phyloP scores from a whole-genome alignment of 2,329 filamentous ascomycete genomes.

The Apiospora arundinis region DNA sequence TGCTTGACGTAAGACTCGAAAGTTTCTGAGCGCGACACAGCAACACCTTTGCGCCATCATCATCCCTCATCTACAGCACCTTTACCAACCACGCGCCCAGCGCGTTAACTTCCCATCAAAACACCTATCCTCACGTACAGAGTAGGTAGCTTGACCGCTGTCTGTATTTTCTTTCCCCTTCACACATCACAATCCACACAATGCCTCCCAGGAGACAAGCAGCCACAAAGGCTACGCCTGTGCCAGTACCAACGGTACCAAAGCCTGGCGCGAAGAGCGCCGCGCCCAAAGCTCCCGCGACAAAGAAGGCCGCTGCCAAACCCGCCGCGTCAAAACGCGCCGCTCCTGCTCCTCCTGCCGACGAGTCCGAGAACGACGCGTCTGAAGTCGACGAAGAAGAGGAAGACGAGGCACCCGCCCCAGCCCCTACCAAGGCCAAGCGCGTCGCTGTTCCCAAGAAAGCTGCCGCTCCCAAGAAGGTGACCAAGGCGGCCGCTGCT shows the following conservation, averaged over 20 bases:
- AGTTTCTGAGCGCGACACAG: conserved; percentile 8
- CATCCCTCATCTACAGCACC: neutral
- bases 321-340: conserved; percentile 20
- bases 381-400: conserved; percentile 22
- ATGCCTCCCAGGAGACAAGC: conserved; percentile 28
- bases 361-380: conserved; percentile 23
- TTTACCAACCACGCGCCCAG: neutral
- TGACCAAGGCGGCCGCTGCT: conserved; percentile 24
- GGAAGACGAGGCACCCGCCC: conserved; percentile 21
- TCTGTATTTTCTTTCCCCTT: neutral
- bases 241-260: conserved; percentile 23
- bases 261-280: conserved; percentile 25
- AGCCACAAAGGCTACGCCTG: conserved; percentile 28
- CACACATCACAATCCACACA: conserved; percentile 10
- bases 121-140: neutral
- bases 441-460: conserved; percentile 21
- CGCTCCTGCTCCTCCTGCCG: neutral
- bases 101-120: neutral
- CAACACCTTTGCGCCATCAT: conserved; percentile 9
- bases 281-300: conserved; percentile 21
- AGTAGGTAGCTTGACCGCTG: conserved; percentile 2
- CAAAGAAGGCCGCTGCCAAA: conserved; percentile 31
- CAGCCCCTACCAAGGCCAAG: conserved; percentile 29
- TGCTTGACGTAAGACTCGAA: conserved; percentile 18
- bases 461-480: conserved; percentile 26